Base-by-base conservation (phyloP, 2,329 filamentous ascomycete species). In the Dactylonectria estremocensis region DNA sequence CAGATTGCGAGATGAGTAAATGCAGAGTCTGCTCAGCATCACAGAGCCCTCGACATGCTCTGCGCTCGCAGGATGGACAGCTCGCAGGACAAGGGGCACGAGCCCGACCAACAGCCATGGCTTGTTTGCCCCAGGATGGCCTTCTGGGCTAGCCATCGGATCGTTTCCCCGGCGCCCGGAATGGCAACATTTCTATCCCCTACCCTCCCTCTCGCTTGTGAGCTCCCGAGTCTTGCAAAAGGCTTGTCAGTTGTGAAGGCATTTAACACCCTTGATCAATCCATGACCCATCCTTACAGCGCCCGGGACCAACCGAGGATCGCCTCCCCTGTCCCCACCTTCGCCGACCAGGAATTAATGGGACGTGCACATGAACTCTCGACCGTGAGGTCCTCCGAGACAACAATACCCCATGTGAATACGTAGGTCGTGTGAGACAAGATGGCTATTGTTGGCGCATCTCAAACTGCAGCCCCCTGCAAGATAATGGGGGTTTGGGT, bases 241-340 rank as follows among this genome's bases (percentile, higher is more conserved):
- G 24, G 24, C 24, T 28, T 28, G 24, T 28, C 24, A 18, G 18
- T 60, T 60, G 57, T 33, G 57, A 60, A n/a, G 28, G 24, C 31
- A n/a, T 59, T 28, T 8, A 20, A n/a, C 1, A 43, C 35, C 35
- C 35, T n/a, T 14, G 40, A 37, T 14, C 35, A n/a, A n/a, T 43
- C 37, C 20, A 22, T 13, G 20, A 40, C 24, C 24, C 24, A 28
- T 28, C 24, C 24, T 28, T 28, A 28, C 24, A 28, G 24, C 24
- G 24, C 7, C 24, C 24, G 24, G 24, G 24, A 28, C 24, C 24
- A 28, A 5, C 24, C 24, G 24, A 28, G 24, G 24, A 28, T 28
- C 24, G 24, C 24, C 24, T 28, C 24, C 24, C 24, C 24, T 28
- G 7, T 7, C 24, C 24, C 24, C 7, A 7, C 24, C 24, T 28